These are phyloP conservation scores for Eucalyptus guilfoylei DNA, from an alignment of 345 rosid species.

Conservation along the genomic window DNA sequence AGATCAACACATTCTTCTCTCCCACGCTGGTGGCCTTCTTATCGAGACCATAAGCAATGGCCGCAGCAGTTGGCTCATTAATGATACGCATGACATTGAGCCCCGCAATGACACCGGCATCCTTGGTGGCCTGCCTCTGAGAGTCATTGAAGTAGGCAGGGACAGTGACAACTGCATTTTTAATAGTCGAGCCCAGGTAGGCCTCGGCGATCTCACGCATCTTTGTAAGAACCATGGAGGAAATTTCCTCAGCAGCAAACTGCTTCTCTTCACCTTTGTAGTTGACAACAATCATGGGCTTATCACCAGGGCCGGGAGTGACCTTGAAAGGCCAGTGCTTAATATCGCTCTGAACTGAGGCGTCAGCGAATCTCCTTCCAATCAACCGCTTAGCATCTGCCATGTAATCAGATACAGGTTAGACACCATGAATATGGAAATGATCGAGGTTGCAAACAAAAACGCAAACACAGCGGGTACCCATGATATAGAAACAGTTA, in stretches of 20 bases:
- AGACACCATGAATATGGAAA: background rate
- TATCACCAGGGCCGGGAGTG: conserved; percentile 4
- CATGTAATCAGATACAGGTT: background rate
- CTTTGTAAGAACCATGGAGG: conserved; percentile 13
- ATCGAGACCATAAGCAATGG: conserved; percentile 6
- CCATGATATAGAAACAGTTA: background rate
- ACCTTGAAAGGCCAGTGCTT: conserved; percentile 26
- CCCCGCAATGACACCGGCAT: conserved; percentile 15
- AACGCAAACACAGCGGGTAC: background rate
- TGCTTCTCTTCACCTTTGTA: conserved; percentile 22
- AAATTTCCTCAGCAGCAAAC: conserved; percentile 10
- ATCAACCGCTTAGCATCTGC: conserved; percentile 22
- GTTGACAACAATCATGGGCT: conserved; percentile 11
- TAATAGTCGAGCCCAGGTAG: background rate
- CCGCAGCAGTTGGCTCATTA: conserved; percentile 7
- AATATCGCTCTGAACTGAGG: conserved; percentile 16
- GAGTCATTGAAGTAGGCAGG: conserved; percentile 15
- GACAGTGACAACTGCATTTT: conserved; percentile 11
- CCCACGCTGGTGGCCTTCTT: background rate
- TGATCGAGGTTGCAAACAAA: background rate
- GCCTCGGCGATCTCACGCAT: conserved; percentile 18
- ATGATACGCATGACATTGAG: conserved; percentile 7
- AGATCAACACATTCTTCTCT: conserved; percentile 11
- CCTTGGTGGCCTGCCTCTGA: conserved; percentile 11
- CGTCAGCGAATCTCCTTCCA: conserved; percentile 19